These are phyloP conservation scores for Scleroderma citrinum DNA, from an alignment of 768 basidiomycete genomes.

Conservation along the genomic window DNA sequence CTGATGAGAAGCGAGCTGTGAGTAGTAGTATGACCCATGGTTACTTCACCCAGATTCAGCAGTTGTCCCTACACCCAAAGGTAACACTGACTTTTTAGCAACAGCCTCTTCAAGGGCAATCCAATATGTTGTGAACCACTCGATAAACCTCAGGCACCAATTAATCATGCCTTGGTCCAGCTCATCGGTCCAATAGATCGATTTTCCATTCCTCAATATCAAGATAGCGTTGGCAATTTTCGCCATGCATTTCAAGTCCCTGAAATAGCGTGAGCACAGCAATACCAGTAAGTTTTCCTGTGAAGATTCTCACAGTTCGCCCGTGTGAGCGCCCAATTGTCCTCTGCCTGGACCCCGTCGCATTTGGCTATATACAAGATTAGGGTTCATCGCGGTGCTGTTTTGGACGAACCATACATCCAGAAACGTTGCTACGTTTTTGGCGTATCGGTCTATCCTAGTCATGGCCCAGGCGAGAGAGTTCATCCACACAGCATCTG, in stretches of 20 bases:
- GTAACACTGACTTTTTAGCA: constrained; percentile 44
- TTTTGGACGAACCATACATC: constrained; percentile 56
- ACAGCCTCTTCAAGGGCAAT: constrained; percentile 42
- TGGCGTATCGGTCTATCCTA: constrained; percentile 37
- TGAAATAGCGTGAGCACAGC: constrained; percentile 15
- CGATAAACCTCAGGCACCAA: constrained; percentile 49
- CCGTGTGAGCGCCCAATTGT: constrained; percentile 40
- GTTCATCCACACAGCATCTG: constrained; percentile 60
- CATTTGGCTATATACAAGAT: constrained; percentile 54
- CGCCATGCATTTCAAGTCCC: constrained; percentile 53
- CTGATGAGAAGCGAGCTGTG: constrained; percentile 53
- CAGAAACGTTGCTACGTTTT: constrained; percentile 39
- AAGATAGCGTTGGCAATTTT: constrained; percentile 51
- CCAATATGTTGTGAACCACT: constrained; percentile 47
- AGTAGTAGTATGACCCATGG: constrained; percentile 60
- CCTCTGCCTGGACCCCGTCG: constrained; percentile 13
- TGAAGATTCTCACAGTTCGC: constrained; percentile 41
- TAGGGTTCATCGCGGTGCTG: constrained; percentile 57
- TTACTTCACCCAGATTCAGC: constrained; percentile 36
- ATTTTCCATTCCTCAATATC: constrained; percentile 44
- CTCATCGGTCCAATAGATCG: constrained; percentile 49
- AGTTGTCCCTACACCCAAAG: background rate
- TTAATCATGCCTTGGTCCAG: constrained; percentile 42
- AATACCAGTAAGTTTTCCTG: background rate
- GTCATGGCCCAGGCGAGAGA: constrained; percentile 48